These are phyloP conservation scores for Fomes fomentarius DNA, from an alignment of 1,284 basidiomycete genomes.

Conservation along the genomic window DNA sequence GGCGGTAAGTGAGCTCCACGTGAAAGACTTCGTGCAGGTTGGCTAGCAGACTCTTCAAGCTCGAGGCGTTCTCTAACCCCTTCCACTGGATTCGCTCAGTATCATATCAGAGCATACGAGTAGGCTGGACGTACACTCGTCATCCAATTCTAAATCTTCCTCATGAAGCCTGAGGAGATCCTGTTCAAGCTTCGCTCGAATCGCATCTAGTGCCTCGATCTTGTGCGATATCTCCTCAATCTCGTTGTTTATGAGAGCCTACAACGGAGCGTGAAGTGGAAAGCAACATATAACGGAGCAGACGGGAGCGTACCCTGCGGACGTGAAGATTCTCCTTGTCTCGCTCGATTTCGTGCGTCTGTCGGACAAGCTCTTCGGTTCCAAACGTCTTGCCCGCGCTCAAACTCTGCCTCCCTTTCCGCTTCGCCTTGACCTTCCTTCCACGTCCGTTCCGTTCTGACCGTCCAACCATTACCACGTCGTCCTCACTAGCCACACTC, in stretches of 20 bases:
- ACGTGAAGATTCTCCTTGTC: conserved; percentile 93
- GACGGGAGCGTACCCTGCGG: conserved; percentile 65
- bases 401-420: conserved; percentile 66
- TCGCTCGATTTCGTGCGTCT: conserved; percentile 81
- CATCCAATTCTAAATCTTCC: conserved; percentile 94
- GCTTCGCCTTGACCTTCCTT: conserved; percentile 54
- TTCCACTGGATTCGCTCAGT: conserved; percentile 57
- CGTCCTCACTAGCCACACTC: conserved; percentile 67
- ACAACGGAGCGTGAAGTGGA: conserved; percentile 20
- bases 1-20: conserved; percentile 52
- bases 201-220: conserved; percentile 84
- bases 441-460: conserved; percentile 33
- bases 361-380: conserved; percentile 79
- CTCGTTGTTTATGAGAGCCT: conserved; percentile 85
- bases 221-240: conserved; percentile 87
- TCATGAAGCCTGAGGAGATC: conserved; percentile 90
- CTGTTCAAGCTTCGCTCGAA: conserved; percentile 81
- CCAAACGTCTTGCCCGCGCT: conserved; percentile 74
- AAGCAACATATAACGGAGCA: conserved; percentile 3
- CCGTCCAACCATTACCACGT: conserved; percentile 60
- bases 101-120: neutral
- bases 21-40: conserved; percentile 37
- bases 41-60: conserved; percentile 56
- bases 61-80: conserved; percentile 85
- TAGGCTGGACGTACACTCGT: conserved; percentile 69